Conservation (phyloP, 176 grass and related monocot genomes). For the Musa troglodytarum region DNA sequence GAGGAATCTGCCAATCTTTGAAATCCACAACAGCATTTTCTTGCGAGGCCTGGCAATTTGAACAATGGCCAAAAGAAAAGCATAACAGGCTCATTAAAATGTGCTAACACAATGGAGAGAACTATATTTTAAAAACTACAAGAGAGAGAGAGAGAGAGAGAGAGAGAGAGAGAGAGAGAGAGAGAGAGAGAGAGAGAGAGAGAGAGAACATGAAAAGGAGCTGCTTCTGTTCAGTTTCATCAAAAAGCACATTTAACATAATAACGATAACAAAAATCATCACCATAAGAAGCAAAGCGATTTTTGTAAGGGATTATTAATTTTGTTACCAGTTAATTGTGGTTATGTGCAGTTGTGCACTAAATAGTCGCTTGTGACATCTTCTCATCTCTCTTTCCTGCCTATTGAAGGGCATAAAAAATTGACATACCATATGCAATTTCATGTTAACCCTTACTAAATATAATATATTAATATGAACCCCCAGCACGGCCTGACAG, state of each 20-base stretch:
- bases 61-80: not conserved
- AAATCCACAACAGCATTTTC: slow-evolving; percentile 60
- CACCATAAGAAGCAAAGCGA: not conserved
- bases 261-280: not conserved
- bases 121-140: too few relatives aligned
- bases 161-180: too few relatives aligned
- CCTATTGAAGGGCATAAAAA: not conserved
- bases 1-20: slow-evolving; percentile 80
- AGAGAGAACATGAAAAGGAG: too few relatives aligned
- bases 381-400: not conserved
- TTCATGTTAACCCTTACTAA: not conserved
- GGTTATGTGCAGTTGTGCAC: too few relatives aligned
- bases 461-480: too few relatives aligned
- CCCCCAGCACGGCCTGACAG: too few relatives aligned
- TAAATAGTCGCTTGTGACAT: not conserved
- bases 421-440: not conserved
- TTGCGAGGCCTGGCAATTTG: slow-evolving; percentile 35
- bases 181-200: too few relatives aligned
- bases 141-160: too few relatives aligned
- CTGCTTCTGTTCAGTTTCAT: too few relatives aligned
- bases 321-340: not conserved
- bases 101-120: too few relatives aligned
- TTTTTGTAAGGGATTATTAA: not conserved
- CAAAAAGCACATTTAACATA: not conserved
- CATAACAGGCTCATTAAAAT: not conserved